These are phyloP conservation scores for Gypsophila paniculata DNA, from an alignment of 179 eudicot genomes.

Conservation along the genomic window DNA sequence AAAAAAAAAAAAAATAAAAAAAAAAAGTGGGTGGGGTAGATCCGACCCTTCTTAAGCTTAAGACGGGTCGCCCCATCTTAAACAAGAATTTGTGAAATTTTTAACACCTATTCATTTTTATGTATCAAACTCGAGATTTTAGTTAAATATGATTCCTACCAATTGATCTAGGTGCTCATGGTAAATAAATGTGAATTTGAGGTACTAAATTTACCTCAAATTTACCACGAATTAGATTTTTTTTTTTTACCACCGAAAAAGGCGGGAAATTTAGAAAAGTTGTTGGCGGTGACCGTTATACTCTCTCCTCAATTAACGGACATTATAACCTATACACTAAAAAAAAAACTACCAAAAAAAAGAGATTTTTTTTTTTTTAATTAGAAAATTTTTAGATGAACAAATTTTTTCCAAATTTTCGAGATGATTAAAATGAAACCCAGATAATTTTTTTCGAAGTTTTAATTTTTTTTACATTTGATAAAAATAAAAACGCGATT, in stretches of 20 bases:
- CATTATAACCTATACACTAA: background rate
- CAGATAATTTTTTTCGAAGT: background rate
- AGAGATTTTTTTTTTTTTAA: background rate
- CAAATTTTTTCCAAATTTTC: background rate
- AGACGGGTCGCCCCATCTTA: no score
- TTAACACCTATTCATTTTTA: no score
- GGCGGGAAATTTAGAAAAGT: conserved; percentile 13
- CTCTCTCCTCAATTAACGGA: conserved; percentile 3
- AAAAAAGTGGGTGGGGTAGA: no score
- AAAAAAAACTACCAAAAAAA: background rate
- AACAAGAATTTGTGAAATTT: no score
- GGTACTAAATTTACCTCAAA: no score
- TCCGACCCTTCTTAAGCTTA: no score
- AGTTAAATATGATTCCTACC: no score
- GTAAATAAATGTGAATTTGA: background rate
- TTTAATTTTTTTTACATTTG: background rate
- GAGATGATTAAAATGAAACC: background rate
- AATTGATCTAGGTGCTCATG: no score
- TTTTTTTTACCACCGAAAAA: background rate
- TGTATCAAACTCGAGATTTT: no score
- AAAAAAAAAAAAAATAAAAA: no score
- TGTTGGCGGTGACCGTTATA: conserved; percentile 10
- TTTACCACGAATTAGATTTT: no score
- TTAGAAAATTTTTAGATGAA: no score
- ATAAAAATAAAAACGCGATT: background rate